Percentiles rank a stretch among this genome's conserved stretches.
These are phyloP conservation scores for Breviolum minutum DNA, from an alignment of 73 alveolate species.

Conservation along the genomic window DNA sequence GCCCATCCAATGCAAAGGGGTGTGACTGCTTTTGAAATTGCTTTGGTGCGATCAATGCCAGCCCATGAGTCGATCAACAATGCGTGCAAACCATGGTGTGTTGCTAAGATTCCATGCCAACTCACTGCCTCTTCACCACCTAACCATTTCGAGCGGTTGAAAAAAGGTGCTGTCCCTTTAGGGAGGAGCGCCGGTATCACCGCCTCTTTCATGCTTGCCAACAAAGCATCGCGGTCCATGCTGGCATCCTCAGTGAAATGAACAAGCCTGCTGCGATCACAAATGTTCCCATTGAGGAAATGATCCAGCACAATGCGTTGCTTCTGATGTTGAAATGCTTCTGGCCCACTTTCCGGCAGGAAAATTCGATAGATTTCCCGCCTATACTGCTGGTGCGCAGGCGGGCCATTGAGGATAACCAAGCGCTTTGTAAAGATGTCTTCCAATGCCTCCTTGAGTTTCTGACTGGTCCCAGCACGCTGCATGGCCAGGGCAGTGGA, in stretches of 20 bases:
- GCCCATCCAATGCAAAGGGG: not conserved
- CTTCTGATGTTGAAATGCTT: not conserved
- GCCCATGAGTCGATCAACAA: not conserved
- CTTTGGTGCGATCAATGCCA: not conserved
- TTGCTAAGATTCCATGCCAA: not conserved
- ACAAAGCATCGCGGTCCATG: not conserved
- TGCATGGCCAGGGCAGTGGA: slow-evolving; percentile 10
- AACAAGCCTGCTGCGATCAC: not conserved
- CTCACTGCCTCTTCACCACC: slow-evolving; percentile 13
- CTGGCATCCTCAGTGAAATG: not conserved
- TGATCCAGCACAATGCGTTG: not conserved
- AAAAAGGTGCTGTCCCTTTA: not conserved
- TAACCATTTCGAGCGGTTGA: not conserved
- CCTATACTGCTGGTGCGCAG: not conserved
- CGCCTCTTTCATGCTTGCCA: not conserved
- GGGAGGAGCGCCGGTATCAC: not conserved
- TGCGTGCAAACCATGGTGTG: not conserved
- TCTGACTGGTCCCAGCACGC: not conserved
- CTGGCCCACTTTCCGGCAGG: not conserved
- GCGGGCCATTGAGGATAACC: not conserved
- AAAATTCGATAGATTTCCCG: not conserved
- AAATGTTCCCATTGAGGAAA: not conserved
- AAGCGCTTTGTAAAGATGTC: not conserved
- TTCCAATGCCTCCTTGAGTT: not conserved
- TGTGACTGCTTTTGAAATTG: not conserved